These are phyloP conservation scores for Lichtheimia ornata DNA, from an alignment of 371 early-diverging fungal species.

Conservation along the genomic window DNA sequence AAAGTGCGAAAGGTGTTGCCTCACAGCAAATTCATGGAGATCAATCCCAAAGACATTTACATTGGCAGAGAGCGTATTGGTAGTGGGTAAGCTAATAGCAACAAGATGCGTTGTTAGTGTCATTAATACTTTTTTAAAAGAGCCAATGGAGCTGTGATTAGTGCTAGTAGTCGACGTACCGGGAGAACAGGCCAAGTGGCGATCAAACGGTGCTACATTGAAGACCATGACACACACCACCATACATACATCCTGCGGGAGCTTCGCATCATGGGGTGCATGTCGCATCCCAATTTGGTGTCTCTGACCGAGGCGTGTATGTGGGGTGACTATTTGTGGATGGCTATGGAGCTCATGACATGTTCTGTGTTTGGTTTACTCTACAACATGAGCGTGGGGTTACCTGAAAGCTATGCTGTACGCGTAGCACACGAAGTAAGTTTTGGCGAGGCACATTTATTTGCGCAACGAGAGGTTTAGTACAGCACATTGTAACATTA, in stretches of 20 bases:
- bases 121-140: conserved; percentile 7
- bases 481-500: too few species aligned
- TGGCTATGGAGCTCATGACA: conserved; percentile 53
- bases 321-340: conserved; percentile 49
- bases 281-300: conserved; percentile 39
- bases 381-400: conserved; percentile 38
- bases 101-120: neutral
- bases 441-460: neutral
- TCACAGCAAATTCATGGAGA: conserved; percentile 39
- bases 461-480: neutral
- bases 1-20: conserved; percentile 50
- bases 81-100: conserved; percentile 35
- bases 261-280: conserved; percentile 50
- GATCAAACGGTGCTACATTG: conserved; percentile 53
- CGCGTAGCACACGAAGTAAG: conserved; percentile 39
- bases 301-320: conserved; percentile 41
- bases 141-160: conserved; percentile 35
- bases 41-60: conserved; percentile 41
- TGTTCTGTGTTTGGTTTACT: conserved; percentile 50
- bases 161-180: conserved; percentile 26
- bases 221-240: conserved; percentile 46
- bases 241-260: conserved; percentile 47
- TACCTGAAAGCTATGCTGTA: conserved; percentile 40
- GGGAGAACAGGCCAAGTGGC: conserved; percentile 35
- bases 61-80: conserved; percentile 40